Conservation (phyloP, 169 alveolate species). For the Hammondia hammondi region DNA sequence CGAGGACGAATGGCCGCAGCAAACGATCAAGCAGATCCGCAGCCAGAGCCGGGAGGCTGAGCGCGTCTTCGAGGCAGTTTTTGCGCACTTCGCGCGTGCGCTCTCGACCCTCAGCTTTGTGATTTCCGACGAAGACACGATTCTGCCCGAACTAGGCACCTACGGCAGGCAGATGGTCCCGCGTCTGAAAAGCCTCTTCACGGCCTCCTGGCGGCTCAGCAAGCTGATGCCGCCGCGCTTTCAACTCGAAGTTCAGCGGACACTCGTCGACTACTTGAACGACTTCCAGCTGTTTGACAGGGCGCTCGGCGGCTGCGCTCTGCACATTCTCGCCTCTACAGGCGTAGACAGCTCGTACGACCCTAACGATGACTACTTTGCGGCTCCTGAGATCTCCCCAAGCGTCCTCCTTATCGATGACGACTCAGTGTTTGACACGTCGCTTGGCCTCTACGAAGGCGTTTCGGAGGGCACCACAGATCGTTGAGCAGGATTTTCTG, state of each 20-base stretch:
- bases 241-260: neutral
- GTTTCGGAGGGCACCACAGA: too few relatives aligned
- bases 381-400: neutral
- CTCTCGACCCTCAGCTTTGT: neutral
- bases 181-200: neutral
- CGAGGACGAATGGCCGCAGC: neutral
- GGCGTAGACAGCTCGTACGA: neutral
- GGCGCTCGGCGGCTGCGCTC: neutral
- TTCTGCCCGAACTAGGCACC: neutral
- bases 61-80: neutral
- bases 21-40: neutral
- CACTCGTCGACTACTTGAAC: slow-evolving; percentile 4
- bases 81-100: neutral
- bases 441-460: too few relatives aligned
- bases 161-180: neutral
- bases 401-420: neutral
- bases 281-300: neutral
- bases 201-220: neutral
- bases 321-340: neutral
- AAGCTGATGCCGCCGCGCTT: neutral
- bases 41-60: neutral
- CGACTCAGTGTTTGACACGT: neutral
- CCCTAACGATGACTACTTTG: neutral
- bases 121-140: neutral
- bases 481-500: too few relatives aligned